These are phyloP conservation scores for Fusarium staphyleae DNA, from an alignment of 2,329 filamentous ascomycete species.

Conservation along the genomic window DNA sequence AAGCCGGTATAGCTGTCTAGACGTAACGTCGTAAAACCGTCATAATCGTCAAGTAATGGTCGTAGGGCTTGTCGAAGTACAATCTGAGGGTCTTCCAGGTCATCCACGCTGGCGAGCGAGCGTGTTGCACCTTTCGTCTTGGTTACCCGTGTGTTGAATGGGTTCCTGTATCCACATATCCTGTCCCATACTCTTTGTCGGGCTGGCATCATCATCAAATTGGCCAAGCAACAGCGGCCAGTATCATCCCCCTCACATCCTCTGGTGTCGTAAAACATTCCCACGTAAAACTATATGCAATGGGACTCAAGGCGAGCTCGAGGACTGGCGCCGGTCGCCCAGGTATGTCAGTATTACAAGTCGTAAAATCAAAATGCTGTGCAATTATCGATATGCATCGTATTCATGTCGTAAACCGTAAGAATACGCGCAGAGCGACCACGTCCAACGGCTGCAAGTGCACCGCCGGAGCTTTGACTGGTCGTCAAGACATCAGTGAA, in stretches of 20 bases:
- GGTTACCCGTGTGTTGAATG: slow-evolving; percentile 52
- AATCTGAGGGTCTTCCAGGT: slow-evolving; percentile 44
- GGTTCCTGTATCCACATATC: slow-evolving; percentile 51
- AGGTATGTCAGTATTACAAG: slow-evolving; percentile 48
- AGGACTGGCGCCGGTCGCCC: slow-evolving; percentile 25
- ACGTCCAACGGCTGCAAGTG: slow-evolving; percentile 8
- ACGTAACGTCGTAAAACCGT: slow-evolving; percentile 57
- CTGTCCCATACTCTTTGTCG: slow-evolving; percentile 50
- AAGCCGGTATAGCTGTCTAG: slow-evolving; percentile 53
- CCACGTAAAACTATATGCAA: slow-evolving; percentile 44
- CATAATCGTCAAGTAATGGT: slow-evolving; percentile 55
- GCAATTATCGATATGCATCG: slow-evolving; percentile 40
- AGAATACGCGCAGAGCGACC: slow-evolving; percentile 27
- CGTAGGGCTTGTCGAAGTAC: slow-evolving; percentile 47
- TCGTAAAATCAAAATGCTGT: slow-evolving; percentile 47
- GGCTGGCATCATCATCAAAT: slow-evolving; percentile 50
- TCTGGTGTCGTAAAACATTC: slow-evolving; percentile 41
- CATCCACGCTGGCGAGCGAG: slow-evolving; percentile 40
- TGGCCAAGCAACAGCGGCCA: slow-evolving; percentile 25
- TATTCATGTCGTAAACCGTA: slow-evolving; percentile 37
- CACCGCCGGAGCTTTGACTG: slow-evolving; percentile 15
- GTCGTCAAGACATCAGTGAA: background rate
- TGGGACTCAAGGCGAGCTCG: slow-evolving; percentile 33
- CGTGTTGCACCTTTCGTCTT: slow-evolving; percentile 46
- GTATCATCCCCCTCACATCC: slow-evolving; percentile 22